These are phyloP conservation scores for Hordeum pubiflorum DNA, from an alignment of 202 grass and related monocot species.

Conservation along the genomic window DNA sequence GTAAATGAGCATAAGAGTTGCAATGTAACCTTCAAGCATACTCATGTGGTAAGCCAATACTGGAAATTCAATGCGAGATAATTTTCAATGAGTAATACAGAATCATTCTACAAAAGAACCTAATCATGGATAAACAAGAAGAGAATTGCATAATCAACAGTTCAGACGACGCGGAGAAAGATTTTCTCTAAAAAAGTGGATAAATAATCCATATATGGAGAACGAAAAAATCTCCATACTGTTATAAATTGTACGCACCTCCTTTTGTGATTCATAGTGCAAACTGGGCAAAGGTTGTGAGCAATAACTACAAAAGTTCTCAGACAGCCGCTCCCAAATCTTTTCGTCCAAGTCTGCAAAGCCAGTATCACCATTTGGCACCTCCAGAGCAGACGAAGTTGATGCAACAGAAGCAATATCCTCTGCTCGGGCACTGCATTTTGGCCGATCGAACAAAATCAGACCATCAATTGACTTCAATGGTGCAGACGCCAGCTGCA, in stretches of 20 bases:
- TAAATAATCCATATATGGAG: not conserved
- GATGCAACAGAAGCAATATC: slow-evolving; percentile 38
- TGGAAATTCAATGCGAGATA: slow-evolving; percentile 8
- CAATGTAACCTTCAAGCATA: not conserved
- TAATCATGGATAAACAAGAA: not conserved
- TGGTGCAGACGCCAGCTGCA: slow-evolving; percentile 68
- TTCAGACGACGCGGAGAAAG: not conserved
- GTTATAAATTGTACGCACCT: slow-evolving; percentile 41
- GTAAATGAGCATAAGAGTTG: not conserved
- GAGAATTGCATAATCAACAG: not conserved
- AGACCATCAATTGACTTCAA: slow-evolving; percentile 95
- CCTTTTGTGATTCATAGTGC: slow-evolving; percentile 81
- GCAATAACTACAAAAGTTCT: slow-evolving; percentile 63
- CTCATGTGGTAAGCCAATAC: not conserved
- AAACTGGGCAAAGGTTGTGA: slow-evolving; percentile 54
- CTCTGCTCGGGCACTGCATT: slow-evolving; percentile 57
- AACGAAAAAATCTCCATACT: not conserved
- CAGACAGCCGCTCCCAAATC: slow-evolving; percentile 58
- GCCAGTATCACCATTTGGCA: slow-evolving; percentile 35
- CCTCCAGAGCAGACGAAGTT: slow-evolving; percentile 31
- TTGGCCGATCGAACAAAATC: slow-evolving; percentile 92
- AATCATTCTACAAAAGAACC: slow-evolving; percentile 13
- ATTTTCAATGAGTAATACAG: not conserved
- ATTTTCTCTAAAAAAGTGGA: not conserved
- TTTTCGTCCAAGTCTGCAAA: slow-evolving; percentile 60